A percentile compares a stretch with the other conserved stretches of the same genome.
phyloP scores from a whole-genome alignment of 164 flowering plant genomes.

The Umbilicus rupestris region DNA sequence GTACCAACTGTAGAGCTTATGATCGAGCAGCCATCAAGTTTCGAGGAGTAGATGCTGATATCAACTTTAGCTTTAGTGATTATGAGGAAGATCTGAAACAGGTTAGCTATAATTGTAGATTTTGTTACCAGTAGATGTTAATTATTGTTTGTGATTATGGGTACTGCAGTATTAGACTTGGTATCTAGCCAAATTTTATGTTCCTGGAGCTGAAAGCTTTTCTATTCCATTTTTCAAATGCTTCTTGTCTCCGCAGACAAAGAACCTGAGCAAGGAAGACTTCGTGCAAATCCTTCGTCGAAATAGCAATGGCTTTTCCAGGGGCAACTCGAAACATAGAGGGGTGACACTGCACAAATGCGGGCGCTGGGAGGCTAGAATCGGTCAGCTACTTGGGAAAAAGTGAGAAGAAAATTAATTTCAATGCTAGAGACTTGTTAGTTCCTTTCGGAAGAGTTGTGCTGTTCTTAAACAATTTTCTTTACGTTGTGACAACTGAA shows the following conservation, averaged over 20 bases:
- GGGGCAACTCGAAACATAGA: constrained; percentile 81
- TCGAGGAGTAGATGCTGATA: constrained; percentile 46
- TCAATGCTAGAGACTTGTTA: neutral
- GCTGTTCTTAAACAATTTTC: neutral
- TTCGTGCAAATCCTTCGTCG: constrained; percentile 92
- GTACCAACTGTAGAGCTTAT: constrained; percentile 25
- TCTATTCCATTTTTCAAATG: neutral
- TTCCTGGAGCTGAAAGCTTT: neutral
- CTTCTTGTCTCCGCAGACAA: constrained; percentile 38
- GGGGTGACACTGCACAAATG: constrained; percentile 55
- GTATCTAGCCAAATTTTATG: neutral
- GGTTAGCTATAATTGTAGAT: constrained; percentile 22
- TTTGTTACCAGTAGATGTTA: neutral
- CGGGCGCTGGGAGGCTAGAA: constrained; percentile 55
- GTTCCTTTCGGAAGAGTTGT: neutral
- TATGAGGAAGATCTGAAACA: constrained; percentile 63
- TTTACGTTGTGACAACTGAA: constrained; percentile 18
- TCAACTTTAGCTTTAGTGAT: constrained; percentile 33
- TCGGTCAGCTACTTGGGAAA: constrained; percentile 51
- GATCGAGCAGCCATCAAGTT: constrained; percentile 49
- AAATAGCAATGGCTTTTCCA: constrained; percentile 85
- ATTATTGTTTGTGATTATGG: neutral
- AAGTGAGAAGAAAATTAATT: constrained; percentile 30
- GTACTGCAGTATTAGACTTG: neutral
- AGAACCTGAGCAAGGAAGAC: constrained; percentile 76